Base-by-base conservation (phyloP, 805 yeast genomes). In the Lipomyces oligophaga region DNA sequence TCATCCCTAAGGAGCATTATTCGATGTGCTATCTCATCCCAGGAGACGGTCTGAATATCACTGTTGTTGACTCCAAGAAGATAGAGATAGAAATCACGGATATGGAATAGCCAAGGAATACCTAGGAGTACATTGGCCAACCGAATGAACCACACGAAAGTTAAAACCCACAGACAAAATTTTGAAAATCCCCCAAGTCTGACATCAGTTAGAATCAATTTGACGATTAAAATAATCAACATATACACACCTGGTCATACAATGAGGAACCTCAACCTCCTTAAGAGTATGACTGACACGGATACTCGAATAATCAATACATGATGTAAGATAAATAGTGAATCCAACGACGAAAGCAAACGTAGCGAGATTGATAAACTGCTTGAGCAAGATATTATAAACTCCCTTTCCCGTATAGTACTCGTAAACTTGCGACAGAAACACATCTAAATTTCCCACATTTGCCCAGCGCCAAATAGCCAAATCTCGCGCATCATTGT, bases 391-490 rank as follows among this genome's bases (percentile, higher is more conserved):
- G n/a, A 90, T 86, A 62, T 95, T 85, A 38, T 74, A 72, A 47
- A 82, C 74, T 0, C 99, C 99, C 62, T 82, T 85, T 2, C 94
- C 95, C 22, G 83, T 69, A 63, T 85, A 93, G 62, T 88, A 93
- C 41, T 75, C 73, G 65, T 93, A 93, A 8, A 89, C 69, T 57
- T 90, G 95, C 43, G 79, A 79, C 16, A 93, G 70, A 59, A 90
- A 93, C 37, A 79, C 76, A 67, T 93, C 99, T 63, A 93, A 74
- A 64, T 93, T 93, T 57, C 85, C 86, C 20, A 93, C 86, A 60
- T 93, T 93, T 1, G 97, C 95, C 97, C 98, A 93, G 50, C 86
- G 75, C 87, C 97, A 93, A 15, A 85, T 69, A 0, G 97, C 95
- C 39, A 87, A 70, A 61, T 89, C 96, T 49, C 71, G 71, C 1